Evolutionary conservation across 1,284 basidiomycete species (phyloP).

Genomic region (Meripilus lineatus): DNA sequence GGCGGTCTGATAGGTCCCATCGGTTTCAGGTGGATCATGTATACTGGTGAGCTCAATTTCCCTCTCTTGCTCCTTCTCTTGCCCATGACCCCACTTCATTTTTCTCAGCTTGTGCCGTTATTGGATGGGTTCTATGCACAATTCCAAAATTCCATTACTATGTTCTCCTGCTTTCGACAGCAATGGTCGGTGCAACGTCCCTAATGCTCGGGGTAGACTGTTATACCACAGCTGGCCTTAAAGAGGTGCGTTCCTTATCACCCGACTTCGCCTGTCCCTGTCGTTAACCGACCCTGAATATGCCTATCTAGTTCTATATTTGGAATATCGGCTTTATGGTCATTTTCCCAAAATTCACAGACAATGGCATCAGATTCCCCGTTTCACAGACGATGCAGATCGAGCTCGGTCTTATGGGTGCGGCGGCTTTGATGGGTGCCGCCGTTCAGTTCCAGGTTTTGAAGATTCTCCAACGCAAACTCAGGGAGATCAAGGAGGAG

Average conservation of each 20-base stretch:
- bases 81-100: slow-evolving; percentile 44
- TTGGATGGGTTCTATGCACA: slow-evolving; percentile 46
- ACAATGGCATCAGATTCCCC: slow-evolving; percentile 71
- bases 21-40: slow-evolving; percentile 84
- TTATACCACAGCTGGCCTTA: slow-evolving; percentile 85
- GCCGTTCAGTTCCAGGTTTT: slow-evolving; percentile 89
- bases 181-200: slow-evolving; percentile 87
- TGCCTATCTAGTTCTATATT: slow-evolving; percentile 71
- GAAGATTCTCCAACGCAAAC: slow-evolving; percentile 70
- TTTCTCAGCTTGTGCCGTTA: slow-evolving; percentile 30
- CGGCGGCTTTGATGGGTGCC: slow-evolving; percentile 79
- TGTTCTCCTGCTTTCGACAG: slow-evolving; percentile 77
- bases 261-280: neutral
- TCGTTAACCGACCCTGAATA: neutral
- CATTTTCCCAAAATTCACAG: slow-evolving; percentile 72
- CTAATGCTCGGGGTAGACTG: slow-evolving; percentile 93
- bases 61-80: slow-evolving; percentile 17
- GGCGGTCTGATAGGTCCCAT: slow-evolving; percentile 78
- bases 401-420: slow-evolving; percentile 83
- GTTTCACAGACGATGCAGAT: slow-evolving; percentile 90
- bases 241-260: slow-evolving; percentile 64
- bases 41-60: slow-evolving; percentile 57
- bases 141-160: slow-evolving; percentile 68
- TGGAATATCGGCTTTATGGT: slow-evolving; percentile 86
- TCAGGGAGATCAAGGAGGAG: slow-evolving; percentile 77